Evolutionary conservation across 352 stramenopile genomes (phyloP), one percentile per base, ranked within the genome.

Genomic region (Phytophthora kernoviae): DNA sequence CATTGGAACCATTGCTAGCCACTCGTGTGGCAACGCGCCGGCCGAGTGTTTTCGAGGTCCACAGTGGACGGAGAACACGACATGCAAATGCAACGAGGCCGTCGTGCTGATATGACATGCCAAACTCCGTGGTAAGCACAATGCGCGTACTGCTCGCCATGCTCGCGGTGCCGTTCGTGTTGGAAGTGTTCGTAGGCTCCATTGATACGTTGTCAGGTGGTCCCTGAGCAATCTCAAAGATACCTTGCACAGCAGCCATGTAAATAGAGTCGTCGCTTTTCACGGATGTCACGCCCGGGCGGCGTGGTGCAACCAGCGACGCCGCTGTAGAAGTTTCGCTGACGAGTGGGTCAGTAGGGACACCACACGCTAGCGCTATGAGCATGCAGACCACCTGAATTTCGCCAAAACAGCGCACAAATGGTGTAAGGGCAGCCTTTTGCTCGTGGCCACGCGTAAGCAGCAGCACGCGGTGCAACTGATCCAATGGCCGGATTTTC

Each of bases 321-420:
- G 77, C 75, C 2, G 70, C 75, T 5, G 77, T 81, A 4, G 70
- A 82, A 2, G 62, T 79, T 37, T 93, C 83, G 10, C 54, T 83
- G 5, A 76, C 77, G 8, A 94, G 69, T 18, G 83, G 74, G 42
- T 97, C 90, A 34, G 75, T 92, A 14, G 81, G 82, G 5, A 96
- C 75, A 18, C 89, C 90, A 57, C 88, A 96, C 4, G 90, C 90
- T 26, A 97, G 62, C 0, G 73, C 86, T 33, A 97, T 84, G 42
- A 96, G 84, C 90, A 97, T 97, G 39, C 82, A 89, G 44, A 85
- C 86, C 33, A 94, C 82, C 66, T 96, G 86, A 30, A 91, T 77
- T 43, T 90, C 74, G 33, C 89, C 86, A 49, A 96, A 97, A 49
- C 75, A 91, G 11, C 85, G 84, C 44, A 93, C 74, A 57, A 95